Percentiles rank a stretch among this genome's conserved stretches.
Conservation (phyloP, 495 filamentous ascomycete species). For the Penicillium antarcticum region DNA sequence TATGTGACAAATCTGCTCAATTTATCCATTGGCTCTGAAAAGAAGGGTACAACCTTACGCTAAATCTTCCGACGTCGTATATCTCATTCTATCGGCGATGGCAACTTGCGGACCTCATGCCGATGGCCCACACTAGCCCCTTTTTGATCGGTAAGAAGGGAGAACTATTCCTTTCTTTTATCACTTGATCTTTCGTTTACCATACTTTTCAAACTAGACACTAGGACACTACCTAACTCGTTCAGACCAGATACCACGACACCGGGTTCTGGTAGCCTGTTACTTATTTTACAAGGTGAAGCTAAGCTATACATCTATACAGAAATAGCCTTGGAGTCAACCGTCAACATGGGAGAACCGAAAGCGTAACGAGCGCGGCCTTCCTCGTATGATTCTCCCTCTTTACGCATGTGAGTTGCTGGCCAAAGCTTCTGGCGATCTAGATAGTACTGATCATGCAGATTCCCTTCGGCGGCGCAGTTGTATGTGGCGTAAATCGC, state of each 20-base stretch:
- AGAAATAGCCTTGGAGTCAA: constrained; percentile 21
- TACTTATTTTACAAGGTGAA: too few species aligned
- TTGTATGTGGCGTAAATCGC: constrained; percentile 48
- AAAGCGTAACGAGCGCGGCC: constrained; percentile 38
- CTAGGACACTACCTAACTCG: too few species aligned
- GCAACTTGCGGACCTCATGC: background rate
- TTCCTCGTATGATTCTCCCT: constrained; percentile 36
- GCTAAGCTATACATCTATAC: background rate
- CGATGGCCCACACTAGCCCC: background rate
- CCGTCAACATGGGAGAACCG: constrained; percentile 41
- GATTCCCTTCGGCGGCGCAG: constrained; percentile 36
- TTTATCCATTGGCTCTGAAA: background rate
- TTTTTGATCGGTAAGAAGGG: too few species aligned
- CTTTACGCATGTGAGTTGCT: constrained; percentile 40
- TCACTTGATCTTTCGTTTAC: background rate
- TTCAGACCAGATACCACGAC: too few species aligned
- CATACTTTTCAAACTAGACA: too few species aligned
- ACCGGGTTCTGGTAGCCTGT: too few species aligned
- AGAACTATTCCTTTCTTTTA: too few species aligned
- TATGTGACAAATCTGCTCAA: background rate
- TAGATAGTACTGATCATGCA: constrained; percentile 43
- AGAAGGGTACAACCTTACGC: too few species aligned
- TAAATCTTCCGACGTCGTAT: too few species aligned
- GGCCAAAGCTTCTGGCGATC: constrained; percentile 41
- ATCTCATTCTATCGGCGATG: too few species aligned